Percentiles rank a stretch among this genome's conserved stretches.
Evolutionary conservation across 768 basidiomycete species (phyloP).

Genomic region (Russula vinacea): DNA sequence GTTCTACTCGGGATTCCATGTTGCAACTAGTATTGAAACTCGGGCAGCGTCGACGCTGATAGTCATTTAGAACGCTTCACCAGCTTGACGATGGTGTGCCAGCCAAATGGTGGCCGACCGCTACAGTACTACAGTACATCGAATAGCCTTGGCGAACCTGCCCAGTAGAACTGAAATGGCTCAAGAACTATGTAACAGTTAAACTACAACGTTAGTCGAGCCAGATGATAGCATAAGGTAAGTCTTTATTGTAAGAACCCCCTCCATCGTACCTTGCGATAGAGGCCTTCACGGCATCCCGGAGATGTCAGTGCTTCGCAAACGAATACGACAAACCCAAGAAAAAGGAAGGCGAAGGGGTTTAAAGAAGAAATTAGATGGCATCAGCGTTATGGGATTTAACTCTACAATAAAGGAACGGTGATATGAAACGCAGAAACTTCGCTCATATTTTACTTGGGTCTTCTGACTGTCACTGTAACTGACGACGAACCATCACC

Average conservation of each 20-base stretch:
- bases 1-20: neutral
- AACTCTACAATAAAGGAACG: neutral
- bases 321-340: neutral
- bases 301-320: neutral
- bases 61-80: neutral
- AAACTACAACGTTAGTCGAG: neutral
- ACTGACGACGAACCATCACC: neutral
- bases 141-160: neutral
- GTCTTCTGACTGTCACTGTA: neutral
- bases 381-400: neutral
- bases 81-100: too few relatives aligned
- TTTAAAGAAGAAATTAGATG: neutral
- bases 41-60: neutral
- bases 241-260: too few relatives aligned
- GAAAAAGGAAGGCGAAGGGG: neutral
- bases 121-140: too few relatives aligned
- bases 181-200: neutral
- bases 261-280: neutral
- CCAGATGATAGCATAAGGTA: too few relatives aligned
- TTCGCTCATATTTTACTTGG: neutral
- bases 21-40: neutral
- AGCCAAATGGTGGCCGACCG: too few relatives aligned
- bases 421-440: neutral
- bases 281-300: neutral
- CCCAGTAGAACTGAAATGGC: too few relatives aligned